These are phyloP conservation scores for Xylaria sp. DNA, from an alignment of 2,329 filamentous ascomycete genomes.

Conservation along the genomic window DNA sequence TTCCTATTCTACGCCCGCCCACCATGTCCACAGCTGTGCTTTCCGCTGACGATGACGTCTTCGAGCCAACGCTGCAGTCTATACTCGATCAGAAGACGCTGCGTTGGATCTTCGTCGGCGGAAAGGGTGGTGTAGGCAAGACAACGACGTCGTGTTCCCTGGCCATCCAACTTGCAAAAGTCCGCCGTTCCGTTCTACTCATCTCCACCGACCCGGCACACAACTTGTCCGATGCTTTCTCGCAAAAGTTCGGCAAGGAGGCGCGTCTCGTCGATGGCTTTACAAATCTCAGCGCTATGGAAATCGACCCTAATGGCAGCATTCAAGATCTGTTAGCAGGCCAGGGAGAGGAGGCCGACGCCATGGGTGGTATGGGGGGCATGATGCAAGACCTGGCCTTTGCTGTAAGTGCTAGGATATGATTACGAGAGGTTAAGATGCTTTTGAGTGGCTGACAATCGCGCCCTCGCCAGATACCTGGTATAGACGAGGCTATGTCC, in stretches of 20 bases:
- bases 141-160: slow-evolving; percentile 99
- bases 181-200: slow-evolving; percentile 93
- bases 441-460: slow-evolving; percentile 26
- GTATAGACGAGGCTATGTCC: slow-evolving; percentile 99
- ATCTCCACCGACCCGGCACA: slow-evolving; percentile 99
- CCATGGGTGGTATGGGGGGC: slow-evolving; percentile 77
- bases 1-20: not conserved
- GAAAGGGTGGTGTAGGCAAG: slow-evolving; percentile 98
- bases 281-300: slow-evolving; percentile 95
- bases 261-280: slow-evolving; percentile 92
- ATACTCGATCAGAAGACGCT: slow-evolving; percentile 95
- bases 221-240: slow-evolving; percentile 97
- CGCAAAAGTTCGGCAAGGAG: slow-evolving; percentile 99
- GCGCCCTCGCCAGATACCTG: slow-evolving; percentile 78
- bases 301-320: slow-evolving; percentile 97
- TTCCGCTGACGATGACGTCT: slow-evolving; percentile 74
- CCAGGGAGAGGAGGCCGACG: slow-evolving; percentile 72
- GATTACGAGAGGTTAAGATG: not conserved
- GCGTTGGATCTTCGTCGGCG: slow-evolving; percentile 98
- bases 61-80: slow-evolving; percentile 93
- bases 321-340: slow-evolving; percentile 93
- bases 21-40: slow-evolving; percentile 56
- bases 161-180: slow-evolving; percentile 95
- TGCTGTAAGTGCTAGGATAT: slow-evolving; percentile 69
- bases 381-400: slow-evolving; percentile 99